Base-by-base conservation (phyloP, 768 basidiomycete genomes). In the Russula ochroleuca region DNA sequence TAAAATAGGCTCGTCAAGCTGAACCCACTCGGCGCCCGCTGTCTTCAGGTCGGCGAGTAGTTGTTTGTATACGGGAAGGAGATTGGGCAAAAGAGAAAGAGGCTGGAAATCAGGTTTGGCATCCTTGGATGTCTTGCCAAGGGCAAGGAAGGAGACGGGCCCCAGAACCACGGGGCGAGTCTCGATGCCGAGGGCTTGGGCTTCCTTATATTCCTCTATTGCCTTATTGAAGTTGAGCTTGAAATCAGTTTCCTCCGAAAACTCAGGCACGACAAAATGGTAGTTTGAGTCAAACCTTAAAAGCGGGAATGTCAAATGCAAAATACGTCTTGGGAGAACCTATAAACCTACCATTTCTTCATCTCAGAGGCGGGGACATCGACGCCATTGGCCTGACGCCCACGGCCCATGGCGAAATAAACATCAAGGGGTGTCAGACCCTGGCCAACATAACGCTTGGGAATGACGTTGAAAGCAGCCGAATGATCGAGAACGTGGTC, bases 341-440 rank as follows among this genome's bases (percentile, higher is more conserved):
- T 33, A 49, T 45, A 41, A 35, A 79, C 86, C 70, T 73, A 92
- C 96, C 97, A 99, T 79, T 98, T 98, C 85, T 97, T 98, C 97
- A 98, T 98, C 81, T 98, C 95, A 68, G 85, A 93, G 53, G 95
- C 94, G 55, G 92, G 93, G 68, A 98, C 94, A 78, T 99, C 97
- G 71, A 98, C 95, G 64, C 86, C 88, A 67, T 85, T 91, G 47
- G 89, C 82, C 78, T 99, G 97, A 69, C 96, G 92, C 62, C 97
- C 97, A 78, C 97, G 96, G 59, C 96, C 97, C 91, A 98, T 95
- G 71, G 97, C 97, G 71, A 99, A 98, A 79, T 92, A 97, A 74
- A 94, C 87, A 78, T 99, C 96, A 68, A 98, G 86, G 67, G 85
- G 81, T 33, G 92, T 92, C 58, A 99, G 79, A 62, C 87, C 86